Evolutionary conservation across 257 asterid genomes (phyloP).

Genomic region (Anisodus tanguticus): DNA sequence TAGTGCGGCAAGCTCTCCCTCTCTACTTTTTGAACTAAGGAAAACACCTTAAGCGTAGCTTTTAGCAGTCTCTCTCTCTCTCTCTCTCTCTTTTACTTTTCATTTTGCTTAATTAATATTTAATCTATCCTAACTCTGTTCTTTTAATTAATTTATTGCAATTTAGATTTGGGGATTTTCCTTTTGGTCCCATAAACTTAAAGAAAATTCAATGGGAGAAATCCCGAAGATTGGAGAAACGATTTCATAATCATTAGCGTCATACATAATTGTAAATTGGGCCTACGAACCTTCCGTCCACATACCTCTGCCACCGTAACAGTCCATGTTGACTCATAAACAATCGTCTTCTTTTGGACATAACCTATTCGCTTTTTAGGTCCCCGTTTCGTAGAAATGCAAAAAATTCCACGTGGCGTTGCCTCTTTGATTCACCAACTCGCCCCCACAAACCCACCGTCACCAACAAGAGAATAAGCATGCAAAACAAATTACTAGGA

Average conservation of each 20-base stretch:
- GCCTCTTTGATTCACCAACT: constrained; percentile 27
- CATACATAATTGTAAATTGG: neutral
- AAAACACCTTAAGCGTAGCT: neutral
- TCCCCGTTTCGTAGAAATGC: neutral
- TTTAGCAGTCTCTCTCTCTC: neutral
- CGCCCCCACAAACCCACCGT: constrained; percentile 28
- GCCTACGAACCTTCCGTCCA: neutral
- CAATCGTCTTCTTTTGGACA: neutral
- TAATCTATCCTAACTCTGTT: neutral
- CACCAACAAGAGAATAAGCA: neutral
- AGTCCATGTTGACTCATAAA: neutral
- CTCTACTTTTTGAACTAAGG: too few species aligned
- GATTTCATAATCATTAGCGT: neutral
- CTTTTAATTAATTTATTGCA: neutral
- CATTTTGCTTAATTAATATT: neutral
- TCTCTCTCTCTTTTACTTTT: neutral
- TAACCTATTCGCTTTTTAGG: constrained; percentile 2
- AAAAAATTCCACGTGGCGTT: constrained; percentile 20
- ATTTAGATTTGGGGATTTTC: neutral
- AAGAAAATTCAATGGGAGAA: neutral
- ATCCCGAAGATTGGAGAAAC: neutral
- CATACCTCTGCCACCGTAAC: constrained; percentile 14
- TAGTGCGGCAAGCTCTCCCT: too few species aligned
- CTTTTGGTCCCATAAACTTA: constrained; percentile 15
- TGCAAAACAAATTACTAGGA: neutral